Evolutionary conservation across 1,284 basidiomycete species (phyloP).

Genomic region (Apiotrichum mycotoxinovorans): DNA sequence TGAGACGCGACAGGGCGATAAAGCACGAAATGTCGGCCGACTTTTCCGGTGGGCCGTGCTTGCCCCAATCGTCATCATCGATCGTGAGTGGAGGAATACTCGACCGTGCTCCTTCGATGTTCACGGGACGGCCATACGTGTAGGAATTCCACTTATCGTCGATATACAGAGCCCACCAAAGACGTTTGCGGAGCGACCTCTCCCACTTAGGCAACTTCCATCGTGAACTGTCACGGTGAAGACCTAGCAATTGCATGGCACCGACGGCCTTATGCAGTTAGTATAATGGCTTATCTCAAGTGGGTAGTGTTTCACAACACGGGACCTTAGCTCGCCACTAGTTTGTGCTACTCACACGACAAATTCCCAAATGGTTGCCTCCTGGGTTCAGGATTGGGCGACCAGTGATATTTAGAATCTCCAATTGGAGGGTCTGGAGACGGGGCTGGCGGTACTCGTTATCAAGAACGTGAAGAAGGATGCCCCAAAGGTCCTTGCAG

Average conservation of each 20-base stretch:
- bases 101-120: slow-evolving; percentile 9
- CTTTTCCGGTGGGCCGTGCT: not conserved
- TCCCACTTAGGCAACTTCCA: slow-evolving; percentile 31
- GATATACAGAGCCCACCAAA: slow-evolving; percentile 28
- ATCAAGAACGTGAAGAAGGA: slow-evolving; percentile 24
- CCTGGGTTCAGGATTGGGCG: slow-evolving; percentile 23
- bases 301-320: no score
- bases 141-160: slow-evolving; percentile 27
- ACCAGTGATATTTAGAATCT: slow-evolving; percentile 25
- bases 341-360: slow-evolving; percentile 12
- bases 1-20: slow-evolving; percentile 16
- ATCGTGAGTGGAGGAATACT: slow-evolving; percentile 13
- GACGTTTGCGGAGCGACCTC: slow-evolving; percentile 19
- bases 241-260: slow-evolving; percentile 22
- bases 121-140: slow-evolving; percentile 21
- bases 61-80: slow-evolving; percentile 9
- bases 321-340: not conserved
- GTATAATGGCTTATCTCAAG: not conserved
- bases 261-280: slow-evolving; percentile 18
- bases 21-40: slow-evolving; percentile 12
- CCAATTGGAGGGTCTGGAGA: slow-evolving; percentile 26
- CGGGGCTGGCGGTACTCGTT: slow-evolving; percentile 23
- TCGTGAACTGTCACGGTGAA: slow-evolving; percentile 26
- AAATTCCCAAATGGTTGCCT: slow-evolving; percentile 23
- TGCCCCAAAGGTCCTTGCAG: slow-evolving; percentile 17